Conservation (phyloP, 768 basidiomycete species). For the Kwoniella sp. region DNA sequence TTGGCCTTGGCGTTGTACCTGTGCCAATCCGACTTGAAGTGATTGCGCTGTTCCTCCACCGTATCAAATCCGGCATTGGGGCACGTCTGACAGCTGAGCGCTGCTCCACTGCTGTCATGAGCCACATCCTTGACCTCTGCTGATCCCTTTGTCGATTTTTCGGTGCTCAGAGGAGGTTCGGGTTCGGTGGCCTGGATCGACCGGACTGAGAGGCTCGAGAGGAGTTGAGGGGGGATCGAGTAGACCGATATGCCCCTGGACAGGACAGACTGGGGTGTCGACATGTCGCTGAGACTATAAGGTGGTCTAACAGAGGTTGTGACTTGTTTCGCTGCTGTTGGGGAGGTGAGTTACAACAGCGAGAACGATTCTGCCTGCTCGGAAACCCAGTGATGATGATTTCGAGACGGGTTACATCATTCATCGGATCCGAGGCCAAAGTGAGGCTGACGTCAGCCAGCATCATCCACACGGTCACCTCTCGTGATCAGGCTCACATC, state of each 20-base stretch:
- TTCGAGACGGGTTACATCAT: no score
- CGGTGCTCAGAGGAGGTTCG: background rate
- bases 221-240: conserved; percentile 64
- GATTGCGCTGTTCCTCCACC: conserved; percentile 74
- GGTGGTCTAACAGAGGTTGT: no score
- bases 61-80: conserved; percentile 62
- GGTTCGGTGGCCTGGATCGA: conserved; percentile 53
- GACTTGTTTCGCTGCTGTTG: no score
- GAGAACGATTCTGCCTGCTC: no score
- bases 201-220: conserved; percentile 68
- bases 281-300: no score
- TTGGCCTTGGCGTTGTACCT: conserved; percentile 89
- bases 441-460: no score
- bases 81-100: conserved; percentile 45
- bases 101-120: background rate
- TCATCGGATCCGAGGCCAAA: no score
- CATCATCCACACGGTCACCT: no score
- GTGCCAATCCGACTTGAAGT: conserved; percentile 96
- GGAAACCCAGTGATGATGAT: no score
- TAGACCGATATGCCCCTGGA: conserved; percentile 54
- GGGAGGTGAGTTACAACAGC: no score
- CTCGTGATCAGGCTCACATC: no score
- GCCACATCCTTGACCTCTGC: background rate
- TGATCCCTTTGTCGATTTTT: conserved; percentile 14
- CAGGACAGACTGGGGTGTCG: conserved; percentile 17